Percentiles rank a stretch among this genome's conserved stretches.
Conservation (phyloP, 805 yeast genomes). For the Wickerhamomyces queroliae region DNA sequence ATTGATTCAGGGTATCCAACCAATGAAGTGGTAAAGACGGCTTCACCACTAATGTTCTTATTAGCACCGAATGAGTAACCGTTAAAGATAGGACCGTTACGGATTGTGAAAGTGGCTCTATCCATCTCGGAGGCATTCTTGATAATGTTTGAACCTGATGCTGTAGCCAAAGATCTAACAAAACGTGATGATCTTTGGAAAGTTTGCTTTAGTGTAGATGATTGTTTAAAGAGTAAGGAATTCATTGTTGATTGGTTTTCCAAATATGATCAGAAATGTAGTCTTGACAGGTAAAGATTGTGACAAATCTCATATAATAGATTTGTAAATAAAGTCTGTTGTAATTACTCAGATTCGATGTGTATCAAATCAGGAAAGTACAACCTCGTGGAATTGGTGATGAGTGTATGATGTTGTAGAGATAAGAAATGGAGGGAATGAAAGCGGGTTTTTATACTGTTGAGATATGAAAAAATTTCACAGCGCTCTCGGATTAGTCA, state of each 20-base stretch:
- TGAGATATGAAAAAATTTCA: too few relatives aligned
- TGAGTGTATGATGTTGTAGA: too few relatives aligned
- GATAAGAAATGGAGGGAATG: too few relatives aligned
- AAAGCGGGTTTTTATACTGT: too few relatives aligned
- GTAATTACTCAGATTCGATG: too few relatives aligned
- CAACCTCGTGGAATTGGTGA: too few relatives aligned
- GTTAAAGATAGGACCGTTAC: constrained; percentile 88
- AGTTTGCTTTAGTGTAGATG: constrained; percentile 13
- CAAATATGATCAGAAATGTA: constrained; percentile 47
- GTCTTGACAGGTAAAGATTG: constrained; percentile 38
- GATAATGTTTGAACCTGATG: constrained; percentile 7
- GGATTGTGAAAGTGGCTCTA: constrained; percentile 85
- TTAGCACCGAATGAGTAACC: constrained; percentile 97
- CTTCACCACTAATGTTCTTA: constrained; percentile 90
- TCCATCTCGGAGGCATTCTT: constrained; percentile 35
- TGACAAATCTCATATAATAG: constrained; percentile 20
- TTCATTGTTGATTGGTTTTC: constrained; percentile 38
- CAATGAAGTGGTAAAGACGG: constrained; percentile 94
- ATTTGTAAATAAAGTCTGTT: too few relatives aligned
- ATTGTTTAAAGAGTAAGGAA: constrained; percentile 21
- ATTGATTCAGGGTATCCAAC: constrained; percentile 98
- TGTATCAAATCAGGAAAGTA: too few relatives aligned
- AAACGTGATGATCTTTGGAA: constrained; percentile 22
- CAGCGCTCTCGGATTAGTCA: too few relatives aligned
- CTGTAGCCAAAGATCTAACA: constrained; percentile 23